Percentiles rank a stretch among this genome's conserved stretches.
Evolutionary conservation across 2,329 filamentous ascomycete genomes (phyloP).

Genomic region (Calonectria ilicicola): DNA sequence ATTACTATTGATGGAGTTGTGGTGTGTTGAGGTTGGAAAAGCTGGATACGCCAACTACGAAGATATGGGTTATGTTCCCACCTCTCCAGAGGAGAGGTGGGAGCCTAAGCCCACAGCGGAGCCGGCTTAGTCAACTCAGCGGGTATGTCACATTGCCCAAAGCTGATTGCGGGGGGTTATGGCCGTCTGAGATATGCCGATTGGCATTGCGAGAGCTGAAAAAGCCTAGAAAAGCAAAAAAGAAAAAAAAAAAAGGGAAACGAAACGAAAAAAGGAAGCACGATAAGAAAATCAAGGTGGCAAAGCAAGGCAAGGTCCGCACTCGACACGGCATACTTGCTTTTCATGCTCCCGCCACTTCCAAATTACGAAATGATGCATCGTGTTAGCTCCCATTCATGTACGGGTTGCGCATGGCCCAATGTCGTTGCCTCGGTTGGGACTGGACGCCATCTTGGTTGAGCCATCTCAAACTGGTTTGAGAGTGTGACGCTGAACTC

Average conservation of each 20-base stretch:
- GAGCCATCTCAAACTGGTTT: neutral
- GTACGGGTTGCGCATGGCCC: neutral
- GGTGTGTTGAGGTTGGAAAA: too few relatives aligned
- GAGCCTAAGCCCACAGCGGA: too few relatives aligned
- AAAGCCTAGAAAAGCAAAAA: neutral
- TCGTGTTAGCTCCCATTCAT: neutral
- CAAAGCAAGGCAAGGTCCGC: neutral
- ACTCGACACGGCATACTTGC: neutral
- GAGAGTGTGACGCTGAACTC: neutral
- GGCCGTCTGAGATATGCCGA: neutral
- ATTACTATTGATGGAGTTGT: too few relatives aligned
- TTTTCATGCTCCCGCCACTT: neutral
- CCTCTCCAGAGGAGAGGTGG: too few relatives aligned
- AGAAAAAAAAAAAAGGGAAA: neutral
- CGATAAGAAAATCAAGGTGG: neutral
- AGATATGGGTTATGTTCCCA: too few relatives aligned
- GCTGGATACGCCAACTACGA: too few relatives aligned
- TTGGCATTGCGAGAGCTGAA: neutral
- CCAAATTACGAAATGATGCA: conserved; percentile 1
- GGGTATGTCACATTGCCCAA: neutral
- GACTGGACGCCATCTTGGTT: conserved; percentile 1
- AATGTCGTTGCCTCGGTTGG: neutral
- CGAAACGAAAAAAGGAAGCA: neutral
- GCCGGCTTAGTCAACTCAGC: too few relatives aligned
- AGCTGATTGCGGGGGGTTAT: neutral